Percentiles rank a stretch among this genome's conserved stretches.
Evolutionary conservation across 2,329 filamentous ascomycete genomes (phyloP).

Genomic region (Talaromyces pinophilus): DNA sequence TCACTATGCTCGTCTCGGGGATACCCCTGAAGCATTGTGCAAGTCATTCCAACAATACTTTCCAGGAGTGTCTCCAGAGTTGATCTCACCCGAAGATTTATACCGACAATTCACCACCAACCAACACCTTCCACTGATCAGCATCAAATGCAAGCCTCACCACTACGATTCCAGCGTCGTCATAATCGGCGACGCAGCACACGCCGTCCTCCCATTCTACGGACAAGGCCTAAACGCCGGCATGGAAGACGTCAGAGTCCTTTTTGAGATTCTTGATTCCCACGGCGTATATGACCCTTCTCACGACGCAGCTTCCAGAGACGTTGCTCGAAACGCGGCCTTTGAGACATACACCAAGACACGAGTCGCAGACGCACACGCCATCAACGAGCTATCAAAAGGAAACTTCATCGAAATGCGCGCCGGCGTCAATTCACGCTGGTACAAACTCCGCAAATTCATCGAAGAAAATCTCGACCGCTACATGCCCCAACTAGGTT

Average conservation of each 20-base stretch:
- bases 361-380: constrained; percentile 75
- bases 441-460: constrained; percentile 79
- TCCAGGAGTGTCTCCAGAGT: constrained; percentile 71
- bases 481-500: constrained; percentile 74
- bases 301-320: constrained; percentile 48
- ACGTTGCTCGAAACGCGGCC: constrained; percentile 48
- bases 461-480: constrained; percentile 82
- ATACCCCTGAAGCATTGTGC: constrained; percentile 67
- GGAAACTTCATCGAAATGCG: constrained; percentile 96
- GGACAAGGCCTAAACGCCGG: constrained; percentile 98
- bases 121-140: constrained; percentile 89
- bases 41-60: constrained; percentile 85
- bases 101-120: constrained; percentile 74
- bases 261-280: constrained; percentile 79
- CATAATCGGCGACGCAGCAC: constrained; percentile 89
- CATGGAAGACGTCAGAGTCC: constrained; percentile 85
- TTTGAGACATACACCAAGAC: constrained; percentile 73
- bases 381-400: constrained; percentile 89
- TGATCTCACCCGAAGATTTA: constrained; percentile 64
- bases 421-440: constrained; percentile 72
- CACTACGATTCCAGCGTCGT: constrained; percentile 76
- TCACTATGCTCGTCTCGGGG: constrained; percentile 69
- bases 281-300: constrained; percentile 51
- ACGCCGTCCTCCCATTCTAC: constrained; percentile 98
- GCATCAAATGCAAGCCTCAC: constrained; percentile 87